Conservation (phyloP, 208 protist species). For the Crithidia bombi region DNA sequence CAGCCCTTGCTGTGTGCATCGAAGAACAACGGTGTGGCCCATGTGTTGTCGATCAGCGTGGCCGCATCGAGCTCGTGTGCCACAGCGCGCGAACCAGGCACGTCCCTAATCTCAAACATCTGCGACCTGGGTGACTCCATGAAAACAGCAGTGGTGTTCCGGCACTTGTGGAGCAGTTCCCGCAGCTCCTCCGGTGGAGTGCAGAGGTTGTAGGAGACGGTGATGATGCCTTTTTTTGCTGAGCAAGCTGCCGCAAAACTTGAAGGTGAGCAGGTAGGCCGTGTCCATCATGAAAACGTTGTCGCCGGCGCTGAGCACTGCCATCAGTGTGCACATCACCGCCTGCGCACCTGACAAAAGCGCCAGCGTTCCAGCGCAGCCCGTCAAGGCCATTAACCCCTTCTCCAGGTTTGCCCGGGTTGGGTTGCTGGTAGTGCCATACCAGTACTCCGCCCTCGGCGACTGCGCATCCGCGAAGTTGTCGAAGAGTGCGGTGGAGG, state of each 20-base stretch:
- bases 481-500: constrained; percentile 35
- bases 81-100: constrained; percentile 30
- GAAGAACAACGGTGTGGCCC: constrained; percentile 44
- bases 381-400: constrained; percentile 37
- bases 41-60: constrained; percentile 41
- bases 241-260: constrained; percentile 35
- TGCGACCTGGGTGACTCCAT: constrained; percentile 39
- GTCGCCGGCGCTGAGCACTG: constrained; percentile 26
- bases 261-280: constrained; percentile 35
- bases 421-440: constrained; percentile 40
- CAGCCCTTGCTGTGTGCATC: constrained; percentile 37
- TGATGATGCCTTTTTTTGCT: constrained; percentile 30
- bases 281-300: constrained; percentile 40
- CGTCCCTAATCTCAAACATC: constrained; percentile 42
- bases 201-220: constrained; percentile 41
- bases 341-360: constrained; percentile 37
- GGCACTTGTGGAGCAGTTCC: constrained; percentile 30
- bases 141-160: constrained; percentile 36
- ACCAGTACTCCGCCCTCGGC: constrained; percentile 13
- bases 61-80: constrained; percentile 24
- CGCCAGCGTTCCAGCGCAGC: constrained; percentile 31
- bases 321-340: constrained; percentile 36
- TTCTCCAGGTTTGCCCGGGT: constrained; percentile 30
- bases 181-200: constrained; percentile 36
- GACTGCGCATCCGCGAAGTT: constrained; percentile 24